Conservation (phyloP, 805 yeast genomes). For the Brettanomyces sp. region DNA sequence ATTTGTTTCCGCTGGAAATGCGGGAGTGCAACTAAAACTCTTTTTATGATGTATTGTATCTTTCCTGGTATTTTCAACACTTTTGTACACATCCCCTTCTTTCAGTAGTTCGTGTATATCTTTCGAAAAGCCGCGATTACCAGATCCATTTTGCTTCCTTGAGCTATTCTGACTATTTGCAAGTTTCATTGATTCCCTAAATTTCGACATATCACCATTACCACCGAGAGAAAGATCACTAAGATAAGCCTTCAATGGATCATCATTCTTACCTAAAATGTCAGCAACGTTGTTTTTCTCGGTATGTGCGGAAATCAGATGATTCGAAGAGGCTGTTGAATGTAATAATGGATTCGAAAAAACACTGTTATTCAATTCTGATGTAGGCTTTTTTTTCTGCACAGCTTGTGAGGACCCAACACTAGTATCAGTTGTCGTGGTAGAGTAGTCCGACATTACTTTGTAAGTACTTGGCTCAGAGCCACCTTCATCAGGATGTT, state of each 20-base stretch:
- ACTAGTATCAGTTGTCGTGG: conserved; percentile 23
- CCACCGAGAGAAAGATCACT: conserved; percentile 34
- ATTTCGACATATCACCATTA: conserved; percentile 31
- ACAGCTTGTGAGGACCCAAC: conserved; percentile 8
- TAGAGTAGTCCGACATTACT: conserved; percentile 23
- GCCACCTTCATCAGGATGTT: conserved; percentile 4
- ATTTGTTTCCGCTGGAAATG: neutral
- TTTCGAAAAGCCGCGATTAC: neutral
- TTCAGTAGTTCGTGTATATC: neutral
- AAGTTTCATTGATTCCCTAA: conserved; percentile 24
- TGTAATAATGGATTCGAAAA: neutral
- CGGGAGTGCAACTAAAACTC: neutral
- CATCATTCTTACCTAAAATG: conserved; percentile 13
- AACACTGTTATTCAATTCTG: neutral
- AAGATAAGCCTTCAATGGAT: conserved; percentile 47
- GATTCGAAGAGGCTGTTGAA: neutral
- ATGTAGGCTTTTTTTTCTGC: conserved; percentile 5
- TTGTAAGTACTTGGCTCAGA: conserved; percentile 21
- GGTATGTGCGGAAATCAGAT: neutral
- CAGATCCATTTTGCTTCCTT: neutral
- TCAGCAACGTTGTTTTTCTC: neutral
- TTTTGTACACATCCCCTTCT: neutral
- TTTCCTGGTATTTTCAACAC: neutral
- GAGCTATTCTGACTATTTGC: neutral
- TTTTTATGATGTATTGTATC: neutral